Evolutionary conservation across 2,329 filamentous ascomycete species (phyloP).

Genomic region (Penicillium vulpinum): DNA sequence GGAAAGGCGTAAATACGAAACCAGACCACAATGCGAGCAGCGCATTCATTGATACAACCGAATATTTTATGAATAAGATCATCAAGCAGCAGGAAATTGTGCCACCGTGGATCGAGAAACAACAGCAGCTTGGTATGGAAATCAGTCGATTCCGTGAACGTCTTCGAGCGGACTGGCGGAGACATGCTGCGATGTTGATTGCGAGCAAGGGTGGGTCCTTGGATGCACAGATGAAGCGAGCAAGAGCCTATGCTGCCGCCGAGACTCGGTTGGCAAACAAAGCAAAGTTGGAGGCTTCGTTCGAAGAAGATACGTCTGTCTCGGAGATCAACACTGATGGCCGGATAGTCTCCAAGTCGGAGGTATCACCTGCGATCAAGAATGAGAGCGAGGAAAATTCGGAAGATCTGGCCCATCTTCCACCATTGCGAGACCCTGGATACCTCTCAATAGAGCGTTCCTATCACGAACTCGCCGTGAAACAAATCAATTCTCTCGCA

Average conservation of each 20-base stretch:
- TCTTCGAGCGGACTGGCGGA: conserved; percentile 79
- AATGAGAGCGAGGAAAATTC: conserved; percentile 6
- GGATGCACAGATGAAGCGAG: conserved; percentile 69
- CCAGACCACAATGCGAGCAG: conserved; percentile 79
- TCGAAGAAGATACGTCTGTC: conserved; percentile 12
- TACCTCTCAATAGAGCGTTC: conserved; percentile 73
- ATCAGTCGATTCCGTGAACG: conserved; percentile 69
- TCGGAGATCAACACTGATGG: conserved; percentile 30
- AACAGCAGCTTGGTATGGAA: conserved; percentile 78
- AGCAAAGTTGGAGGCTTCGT: conserved; percentile 26
- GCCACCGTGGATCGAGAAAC: conserved; percentile 98
- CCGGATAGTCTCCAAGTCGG: conserved; percentile 16
- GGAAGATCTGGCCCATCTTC: conserved; percentile 42
- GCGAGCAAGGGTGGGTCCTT: conserved; percentile 73
- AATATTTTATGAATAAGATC: conserved; percentile 98
- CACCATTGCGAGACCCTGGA: conserved; percentile 72
- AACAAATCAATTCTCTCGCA: conserved; percentile 74
- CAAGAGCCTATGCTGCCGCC: conserved; percentile 71
- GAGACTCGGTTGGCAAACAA: conserved; percentile 54
- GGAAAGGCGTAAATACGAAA: conserved; percentile 67
- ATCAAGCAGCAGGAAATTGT: conserved; percentile 95
- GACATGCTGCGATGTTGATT: conserved; percentile 78
- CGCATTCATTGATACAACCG: conserved; percentile 92
- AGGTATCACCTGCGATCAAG: not conserved
- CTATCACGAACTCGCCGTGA: conserved; percentile 75